These are phyloP conservation scores for Blastobotrys arbuscula DNA, from an alignment of 1,139 yeast species.

Conservation along the genomic window DNA sequence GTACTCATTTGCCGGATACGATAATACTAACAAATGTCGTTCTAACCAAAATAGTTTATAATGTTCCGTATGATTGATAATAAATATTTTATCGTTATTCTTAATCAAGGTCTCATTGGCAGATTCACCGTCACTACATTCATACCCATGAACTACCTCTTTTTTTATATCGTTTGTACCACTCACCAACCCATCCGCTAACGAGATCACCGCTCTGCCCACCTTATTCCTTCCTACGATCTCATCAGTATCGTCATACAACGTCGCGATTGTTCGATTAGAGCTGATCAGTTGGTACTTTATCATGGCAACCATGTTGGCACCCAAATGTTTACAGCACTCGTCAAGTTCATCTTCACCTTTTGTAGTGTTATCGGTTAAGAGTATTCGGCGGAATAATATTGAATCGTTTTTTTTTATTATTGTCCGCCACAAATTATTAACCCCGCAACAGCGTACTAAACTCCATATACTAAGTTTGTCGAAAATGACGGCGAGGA, in stretches of 20 bases:
- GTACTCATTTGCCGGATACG: background rate
- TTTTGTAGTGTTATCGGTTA: too few relatives aligned
- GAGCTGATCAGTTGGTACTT: background rate
- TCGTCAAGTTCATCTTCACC: background rate
- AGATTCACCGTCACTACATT: background rate
- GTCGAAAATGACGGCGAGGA: background rate
- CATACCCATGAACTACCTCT: background rate
- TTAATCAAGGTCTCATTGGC: background rate
- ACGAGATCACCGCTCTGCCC: background rate
- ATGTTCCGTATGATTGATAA: slow-evolving; percentile 2
- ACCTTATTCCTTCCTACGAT: background rate
- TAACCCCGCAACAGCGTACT: background rate
- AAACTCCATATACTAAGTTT: background rate
- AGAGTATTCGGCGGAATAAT: background rate
- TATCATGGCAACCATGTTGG: background rate
- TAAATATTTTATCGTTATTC: background rate
- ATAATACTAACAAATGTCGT: background rate
- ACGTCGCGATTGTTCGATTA: background rate
- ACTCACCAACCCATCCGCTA: background rate
- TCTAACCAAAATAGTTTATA: background rate
- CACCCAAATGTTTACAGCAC: background rate
- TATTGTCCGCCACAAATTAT: background rate
- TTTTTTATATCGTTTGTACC: background rate
- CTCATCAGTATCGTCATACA: background rate
- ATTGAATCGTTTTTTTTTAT: background rate